Evolutionary conservation across 1,139 yeast species (phyloP).

Genomic region (Suhomyces chickasaworum): DNA sequence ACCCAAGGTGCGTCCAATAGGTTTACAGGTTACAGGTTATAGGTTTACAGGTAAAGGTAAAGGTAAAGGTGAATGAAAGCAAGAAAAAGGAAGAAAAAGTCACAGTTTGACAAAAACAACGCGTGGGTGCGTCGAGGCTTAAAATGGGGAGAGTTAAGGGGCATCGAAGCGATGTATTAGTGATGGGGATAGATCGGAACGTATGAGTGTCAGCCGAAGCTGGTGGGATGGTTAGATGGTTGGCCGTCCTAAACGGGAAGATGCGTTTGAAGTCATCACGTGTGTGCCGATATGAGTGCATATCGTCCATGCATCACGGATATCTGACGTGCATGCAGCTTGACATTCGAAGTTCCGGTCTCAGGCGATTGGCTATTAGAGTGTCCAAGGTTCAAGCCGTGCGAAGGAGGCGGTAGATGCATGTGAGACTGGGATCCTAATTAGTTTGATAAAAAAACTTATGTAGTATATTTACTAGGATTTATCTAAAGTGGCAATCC

Average conservation of each 20-base stretch:
- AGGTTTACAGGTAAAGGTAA: no score
- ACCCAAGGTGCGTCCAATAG: not conserved
- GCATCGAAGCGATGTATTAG: not conserved
- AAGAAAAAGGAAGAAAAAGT: no score
- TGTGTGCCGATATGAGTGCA: not conserved
- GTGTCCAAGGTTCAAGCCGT: not conserved
- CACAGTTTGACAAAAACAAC: not conserved
- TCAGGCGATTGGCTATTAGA: not conserved
- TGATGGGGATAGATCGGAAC: slow-evolving; percentile 3
- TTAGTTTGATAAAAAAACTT: not conserved
- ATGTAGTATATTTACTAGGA: not conserved
- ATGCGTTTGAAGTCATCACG: not conserved
- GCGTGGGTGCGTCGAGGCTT: not conserved
- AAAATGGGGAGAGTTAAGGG: not conserved
- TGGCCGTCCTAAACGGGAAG: not conserved
- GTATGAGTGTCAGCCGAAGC: not conserved
- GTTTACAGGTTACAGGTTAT: no score
- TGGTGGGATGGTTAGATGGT: not conserved
- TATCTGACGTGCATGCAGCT: slow-evolving; percentile 3
- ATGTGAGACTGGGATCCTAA: not conserved
- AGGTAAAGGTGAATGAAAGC: no score
- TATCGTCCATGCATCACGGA: slow-evolving; percentile 7
- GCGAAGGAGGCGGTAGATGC: not conserved
- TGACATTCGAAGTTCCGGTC: slow-evolving; percentile 3
- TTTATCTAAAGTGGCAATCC: not conserved